phyloP scores from a whole-genome alignment of 2,329 filamentous ascomycete genomes.

The Colletotrichum limetticola region DNA sequence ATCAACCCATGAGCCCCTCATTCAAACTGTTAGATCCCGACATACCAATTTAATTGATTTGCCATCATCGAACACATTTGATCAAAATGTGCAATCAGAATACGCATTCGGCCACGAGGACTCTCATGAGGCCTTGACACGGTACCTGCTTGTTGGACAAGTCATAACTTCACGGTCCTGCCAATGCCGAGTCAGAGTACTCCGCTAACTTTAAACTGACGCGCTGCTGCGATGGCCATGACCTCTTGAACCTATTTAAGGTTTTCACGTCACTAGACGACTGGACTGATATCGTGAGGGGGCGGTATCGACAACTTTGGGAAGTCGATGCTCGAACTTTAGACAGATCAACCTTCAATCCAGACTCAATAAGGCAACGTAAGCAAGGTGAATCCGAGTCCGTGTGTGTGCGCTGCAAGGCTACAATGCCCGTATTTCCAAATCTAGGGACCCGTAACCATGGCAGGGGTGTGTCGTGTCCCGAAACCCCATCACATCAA shows the following conservation, averaged over 20 bases:
- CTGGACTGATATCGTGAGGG: neutral
- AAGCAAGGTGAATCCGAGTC: neutral
- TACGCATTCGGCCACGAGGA: neutral
- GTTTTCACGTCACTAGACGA: neutral
- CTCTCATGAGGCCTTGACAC: neutral
- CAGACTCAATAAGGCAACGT: neutral
- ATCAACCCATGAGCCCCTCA: neutral
- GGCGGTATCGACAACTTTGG: neutral
- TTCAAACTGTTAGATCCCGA: neutral
- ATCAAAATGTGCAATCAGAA: neutral
- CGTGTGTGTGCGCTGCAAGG: neutral
- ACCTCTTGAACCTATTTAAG: neutral
- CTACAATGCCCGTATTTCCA: neutral
- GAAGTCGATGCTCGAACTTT: neutral
- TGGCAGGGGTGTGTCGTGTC: neutral
- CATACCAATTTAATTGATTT: neutral
- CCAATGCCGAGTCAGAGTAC: neutral
- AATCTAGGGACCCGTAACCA: neutral
- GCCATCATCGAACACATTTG: neutral
- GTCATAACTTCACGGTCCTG: neutral
- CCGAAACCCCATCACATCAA: conserved; percentile 4
- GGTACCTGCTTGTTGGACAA: too few species aligned
- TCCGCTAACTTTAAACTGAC: neutral
- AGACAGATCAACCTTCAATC: neutral
- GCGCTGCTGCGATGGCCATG: neutral